phyloP scores from a whole-genome alignment of 202 grass and related monocot species.

The Brachypodium distachyon region DNA sequence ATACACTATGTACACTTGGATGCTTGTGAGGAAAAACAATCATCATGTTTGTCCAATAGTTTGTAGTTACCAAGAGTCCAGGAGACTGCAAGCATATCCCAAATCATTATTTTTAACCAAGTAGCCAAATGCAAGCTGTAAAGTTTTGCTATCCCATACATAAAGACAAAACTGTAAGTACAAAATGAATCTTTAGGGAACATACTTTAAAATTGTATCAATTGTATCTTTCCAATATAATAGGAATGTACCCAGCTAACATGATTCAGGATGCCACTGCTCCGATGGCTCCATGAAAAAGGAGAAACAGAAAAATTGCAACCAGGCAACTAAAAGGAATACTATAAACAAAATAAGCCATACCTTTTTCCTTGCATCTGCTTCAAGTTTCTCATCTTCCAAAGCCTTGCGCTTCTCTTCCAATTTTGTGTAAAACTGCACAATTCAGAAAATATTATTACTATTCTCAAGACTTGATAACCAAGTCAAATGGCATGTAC shows the following conservation, averaged over 20 bases:
- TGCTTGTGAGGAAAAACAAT: not conserved
- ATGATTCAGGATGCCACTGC: not conserved
- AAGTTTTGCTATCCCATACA: not conserved
- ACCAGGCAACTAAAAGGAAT: not conserved
- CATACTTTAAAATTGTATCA: not conserved
- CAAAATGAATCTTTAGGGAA: not conserved
- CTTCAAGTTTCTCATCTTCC: conserved; percentile 81
- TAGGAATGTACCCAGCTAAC: not conserved
- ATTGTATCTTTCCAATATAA: not conserved
- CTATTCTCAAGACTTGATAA: not conserved
- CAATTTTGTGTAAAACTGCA: conserved; percentile 85
- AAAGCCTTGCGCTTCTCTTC: conserved; percentile 96
- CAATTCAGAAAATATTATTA: conserved; percentile 8
- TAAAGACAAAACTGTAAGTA: not conserved
- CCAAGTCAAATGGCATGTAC: conserved; percentile 4
- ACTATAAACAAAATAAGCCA: not conserved
- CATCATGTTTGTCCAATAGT: not conserved
- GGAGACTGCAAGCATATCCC: not conserved
- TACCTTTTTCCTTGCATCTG: conserved; percentile 81
- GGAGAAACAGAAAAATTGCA: not conserved
- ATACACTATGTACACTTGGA: not conserved
- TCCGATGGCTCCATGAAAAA: not conserved
- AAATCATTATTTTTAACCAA: not conserved
- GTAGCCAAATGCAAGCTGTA: not conserved
- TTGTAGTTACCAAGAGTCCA: not conserved